Evolutionary conservation across 176 grass and related monocot species (phyloP).

Genomic region (Dactylis glomerata): DNA sequence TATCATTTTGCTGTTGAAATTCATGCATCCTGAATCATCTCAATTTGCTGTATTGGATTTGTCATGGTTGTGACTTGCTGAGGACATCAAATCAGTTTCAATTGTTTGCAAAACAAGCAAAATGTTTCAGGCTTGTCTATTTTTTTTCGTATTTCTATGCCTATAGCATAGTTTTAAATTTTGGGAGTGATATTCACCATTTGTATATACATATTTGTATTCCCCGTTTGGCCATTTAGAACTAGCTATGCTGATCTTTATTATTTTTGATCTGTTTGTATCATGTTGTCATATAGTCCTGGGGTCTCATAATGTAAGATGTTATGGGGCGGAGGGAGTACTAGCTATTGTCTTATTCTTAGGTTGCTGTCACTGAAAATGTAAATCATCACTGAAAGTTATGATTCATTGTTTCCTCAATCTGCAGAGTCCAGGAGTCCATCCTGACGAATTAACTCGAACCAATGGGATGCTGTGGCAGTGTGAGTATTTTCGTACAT

Average conservation of each 20-base stretch:
- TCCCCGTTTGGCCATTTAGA: background rate
- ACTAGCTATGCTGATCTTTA: background rate
- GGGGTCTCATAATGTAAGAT: no score
- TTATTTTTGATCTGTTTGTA: background rate
- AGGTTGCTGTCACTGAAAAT: background rate
- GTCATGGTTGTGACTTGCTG: background rate
- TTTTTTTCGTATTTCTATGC: background rate
- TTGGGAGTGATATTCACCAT: background rate
- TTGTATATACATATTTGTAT: background rate
- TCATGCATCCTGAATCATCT: background rate
- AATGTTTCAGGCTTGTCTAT: background rate
- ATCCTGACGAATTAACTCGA: constrained; percentile 16
- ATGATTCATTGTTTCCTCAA: background rate
- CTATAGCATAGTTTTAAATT: background rate
- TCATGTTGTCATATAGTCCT: background rate
- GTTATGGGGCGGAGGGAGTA: background rate
- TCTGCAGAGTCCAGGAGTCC: background rate
- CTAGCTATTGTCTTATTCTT: background rate
- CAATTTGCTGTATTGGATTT: background rate
- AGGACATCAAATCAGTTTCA: background rate
- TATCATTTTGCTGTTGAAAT: background rate
- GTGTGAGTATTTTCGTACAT: constrained; percentile 32
- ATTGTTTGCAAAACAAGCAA: background rate
- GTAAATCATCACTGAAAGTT: background rate
- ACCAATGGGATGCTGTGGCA: constrained; percentile 56